Percentiles rank a stretch among this genome's conserved stretches.
These are phyloP conservation scores for Kodamaea laetipori DNA, from an alignment of 805 yeast species.

Conservation along the genomic window DNA sequence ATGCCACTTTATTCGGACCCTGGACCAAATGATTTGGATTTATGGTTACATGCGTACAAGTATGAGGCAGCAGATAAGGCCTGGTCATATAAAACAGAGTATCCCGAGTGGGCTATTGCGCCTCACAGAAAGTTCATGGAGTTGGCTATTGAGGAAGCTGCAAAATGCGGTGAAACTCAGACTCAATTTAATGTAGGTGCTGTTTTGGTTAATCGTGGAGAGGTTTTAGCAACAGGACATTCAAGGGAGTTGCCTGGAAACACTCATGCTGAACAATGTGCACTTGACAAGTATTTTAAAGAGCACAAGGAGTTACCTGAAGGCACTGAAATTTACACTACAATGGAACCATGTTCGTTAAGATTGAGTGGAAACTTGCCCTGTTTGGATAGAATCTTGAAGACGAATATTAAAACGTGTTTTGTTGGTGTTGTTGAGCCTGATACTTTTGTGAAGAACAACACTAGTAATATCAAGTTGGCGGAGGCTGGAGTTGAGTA, in stretches of 20 bases:
- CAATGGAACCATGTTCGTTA: constrained; percentile 96
- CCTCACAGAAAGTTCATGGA: constrained; percentile 66
- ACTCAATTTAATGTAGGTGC: constrained; percentile 97
- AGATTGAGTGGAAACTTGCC: constrained; percentile 89
- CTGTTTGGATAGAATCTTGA: constrained; percentile 78
- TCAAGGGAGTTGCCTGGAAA: constrained; percentile 92
- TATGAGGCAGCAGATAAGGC: constrained; percentile 60
- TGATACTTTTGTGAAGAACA: constrained; percentile 78
- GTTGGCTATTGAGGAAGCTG: constrained; percentile 74
- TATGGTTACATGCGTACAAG: constrained; percentile 89
- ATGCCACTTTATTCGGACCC: constrained; percentile 82
- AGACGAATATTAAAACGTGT: constrained; percentile 61
- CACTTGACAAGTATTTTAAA: constrained; percentile 69
- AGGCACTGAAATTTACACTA: constrained; percentile 84
- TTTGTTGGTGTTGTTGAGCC: constrained; percentile 95
- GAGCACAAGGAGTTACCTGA: constrained; percentile 54
- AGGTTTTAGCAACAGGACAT: constrained; percentile 76
- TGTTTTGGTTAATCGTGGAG: constrained; percentile 61
- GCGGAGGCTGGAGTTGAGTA: constrained; percentile 64
- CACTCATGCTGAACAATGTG: constrained; percentile 97
- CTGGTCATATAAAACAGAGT: constrained; percentile 76
- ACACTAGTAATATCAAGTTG: constrained; percentile 61
- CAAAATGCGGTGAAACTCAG: constrained; percentile 74
- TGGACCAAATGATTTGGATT: constrained; percentile 78
- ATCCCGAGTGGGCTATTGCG: constrained; percentile 81